phyloP scores from a whole-genome alignment of 495 filamentous ascomycete genomes.

The Paragyromitra xinjiangensis region DNA sequence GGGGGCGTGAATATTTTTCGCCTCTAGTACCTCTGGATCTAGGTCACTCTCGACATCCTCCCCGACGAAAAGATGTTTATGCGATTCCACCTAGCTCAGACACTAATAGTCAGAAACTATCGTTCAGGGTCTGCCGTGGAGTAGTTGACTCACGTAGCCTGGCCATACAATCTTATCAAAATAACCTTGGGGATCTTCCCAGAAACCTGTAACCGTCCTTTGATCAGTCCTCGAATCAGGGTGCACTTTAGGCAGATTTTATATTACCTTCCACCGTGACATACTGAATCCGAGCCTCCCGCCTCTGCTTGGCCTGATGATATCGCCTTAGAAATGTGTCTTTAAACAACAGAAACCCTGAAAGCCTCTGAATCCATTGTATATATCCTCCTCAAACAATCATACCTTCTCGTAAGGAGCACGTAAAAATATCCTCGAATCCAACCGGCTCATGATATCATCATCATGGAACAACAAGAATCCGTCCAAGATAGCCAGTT shows the following conservation, averaged over 20 bases:
- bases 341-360: neutral
- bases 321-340: slow-evolving; percentile 53
- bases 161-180: slow-evolving; percentile 97
- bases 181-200: slow-evolving; percentile 91
- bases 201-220: slow-evolving; percentile 76
- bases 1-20: slow-evolving; percentile 61
- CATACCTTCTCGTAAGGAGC: slow-evolving; percentile 60
- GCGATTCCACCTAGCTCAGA: slow-evolving; percentile 56
- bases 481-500: slow-evolving; percentile 74
- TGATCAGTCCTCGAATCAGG: slow-evolving; percentile 7
- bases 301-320: slow-evolving; percentile 68
- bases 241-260: neutral
- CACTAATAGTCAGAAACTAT: neutral
- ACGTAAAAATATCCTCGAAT: slow-evolving; percentile 78
- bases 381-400: neutral
- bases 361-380: neutral
- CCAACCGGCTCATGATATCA: slow-evolving; percentile 53
- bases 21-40: slow-evolving; percentile 60
- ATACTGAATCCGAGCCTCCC: slow-evolving; percentile 81
- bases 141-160: slow-evolving; percentile 74
- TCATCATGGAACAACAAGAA: slow-evolving; percentile 76
- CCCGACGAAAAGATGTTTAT: slow-evolving; percentile 75
- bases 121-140: neutral
- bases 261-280: slow-evolving; percentile 71
- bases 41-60: slow-evolving; percentile 69